These are phyloP conservation scores for Crucibulum parvulum DNA, from an alignment of 1,284 basidiomycete genomes.

Conservation along the genomic window DNA sequence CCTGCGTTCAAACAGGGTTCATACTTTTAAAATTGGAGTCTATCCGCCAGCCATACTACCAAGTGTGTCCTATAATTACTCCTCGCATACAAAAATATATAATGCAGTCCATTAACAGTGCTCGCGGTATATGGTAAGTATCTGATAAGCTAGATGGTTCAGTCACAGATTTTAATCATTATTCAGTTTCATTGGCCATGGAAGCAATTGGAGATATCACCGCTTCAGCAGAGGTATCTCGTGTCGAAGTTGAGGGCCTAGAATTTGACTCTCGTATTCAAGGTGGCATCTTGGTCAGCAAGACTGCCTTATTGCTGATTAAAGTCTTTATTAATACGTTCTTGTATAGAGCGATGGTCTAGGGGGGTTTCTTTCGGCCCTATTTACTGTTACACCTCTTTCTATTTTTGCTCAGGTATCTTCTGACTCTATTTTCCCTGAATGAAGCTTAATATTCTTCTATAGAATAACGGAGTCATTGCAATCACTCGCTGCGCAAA, in stretches of 20 bases:
- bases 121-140: not conserved
- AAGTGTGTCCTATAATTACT: slow-evolving; percentile 78
- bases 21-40: slow-evolving; percentile 80
- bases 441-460: not conserved
- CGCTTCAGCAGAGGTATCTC: slow-evolving; percentile 83
- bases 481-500: slow-evolving; percentile 82
- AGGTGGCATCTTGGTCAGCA: slow-evolving; percentile 77
- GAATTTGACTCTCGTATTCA: slow-evolving; percentile 85
- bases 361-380: slow-evolving; percentile 75
- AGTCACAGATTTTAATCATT: not conserved
- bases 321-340: not conserved
- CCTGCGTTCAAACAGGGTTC: slow-evolving; percentile 39
- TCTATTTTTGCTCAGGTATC: slow-evolving; percentile 76
- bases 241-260: slow-evolving; percentile 70
- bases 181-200: slow-evolving; percentile 73
- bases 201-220: slow-evolving; percentile 90
- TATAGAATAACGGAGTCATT: slow-evolving; percentile 79
- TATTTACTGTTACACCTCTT: slow-evolving; percentile 83
- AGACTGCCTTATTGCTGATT: slow-evolving; percentile 23
- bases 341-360: slow-evolving; percentile 69
- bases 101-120: not conserved
- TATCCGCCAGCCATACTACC: slow-evolving; percentile 86
- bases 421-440: not conserved
- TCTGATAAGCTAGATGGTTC: not conserved
- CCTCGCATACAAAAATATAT: slow-evolving; percentile 38